Evolutionary conservation across 192 early-diverging fungal genomes (phyloP).

Genomic region (Mortierella claussenii): DNA sequence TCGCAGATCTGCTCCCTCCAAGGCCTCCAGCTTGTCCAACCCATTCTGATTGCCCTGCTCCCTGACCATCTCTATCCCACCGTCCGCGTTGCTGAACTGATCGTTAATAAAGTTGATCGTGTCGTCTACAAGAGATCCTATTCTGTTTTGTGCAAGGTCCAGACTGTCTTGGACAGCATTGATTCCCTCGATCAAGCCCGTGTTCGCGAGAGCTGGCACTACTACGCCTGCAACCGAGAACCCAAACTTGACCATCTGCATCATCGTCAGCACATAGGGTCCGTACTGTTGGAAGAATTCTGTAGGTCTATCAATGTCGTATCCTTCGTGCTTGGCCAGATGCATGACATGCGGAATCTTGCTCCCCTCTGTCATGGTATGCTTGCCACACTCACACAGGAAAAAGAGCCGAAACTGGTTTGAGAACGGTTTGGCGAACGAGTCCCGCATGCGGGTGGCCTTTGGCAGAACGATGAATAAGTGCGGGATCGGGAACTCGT

Average conservation of each 20-base stretch:
- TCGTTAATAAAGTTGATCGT: neutral
- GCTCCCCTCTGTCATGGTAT: neutral
- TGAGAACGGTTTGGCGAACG: neutral
- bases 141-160: neutral
- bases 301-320: conserved; percentile 1
- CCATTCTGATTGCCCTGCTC: neutral
- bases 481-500: conserved; percentile 35
- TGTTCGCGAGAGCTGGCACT: neutral
- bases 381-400: conserved; percentile 22
- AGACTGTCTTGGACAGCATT: neutral
- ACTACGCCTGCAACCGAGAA: neutral
- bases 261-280: conserved; percentile 12
- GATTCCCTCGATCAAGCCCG: no score
- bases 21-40: neutral
- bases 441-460: neutral
- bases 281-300: conserved; percentile 34
- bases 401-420: conserved; percentile 14
- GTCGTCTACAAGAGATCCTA: neutral
- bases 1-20: conserved; percentile 18
- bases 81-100: neutral
- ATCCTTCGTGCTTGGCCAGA: conserved; percentile 22
- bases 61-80: no score
- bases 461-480: conserved; percentile 27
- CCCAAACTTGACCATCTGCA: conserved; percentile 19
- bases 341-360: neutral